phyloP scores from a whole-genome alignment of 306 rosid species.

The Fragaria nilgerrensis region DNA sequence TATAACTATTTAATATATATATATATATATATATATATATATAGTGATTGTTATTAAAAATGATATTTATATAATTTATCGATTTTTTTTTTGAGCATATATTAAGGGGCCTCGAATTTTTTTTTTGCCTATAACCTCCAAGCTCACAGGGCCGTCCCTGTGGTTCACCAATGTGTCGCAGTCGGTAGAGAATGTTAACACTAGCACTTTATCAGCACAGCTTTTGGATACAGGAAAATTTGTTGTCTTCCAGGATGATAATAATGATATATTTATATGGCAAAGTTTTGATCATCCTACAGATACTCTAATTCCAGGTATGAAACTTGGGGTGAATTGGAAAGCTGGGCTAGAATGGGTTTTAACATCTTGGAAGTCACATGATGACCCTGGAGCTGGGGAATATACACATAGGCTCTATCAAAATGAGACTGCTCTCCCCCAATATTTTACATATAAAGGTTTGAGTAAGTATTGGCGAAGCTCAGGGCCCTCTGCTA shows the following conservation, averaged over 20 bases:
- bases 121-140: too few relatives aligned
- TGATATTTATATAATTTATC: too few relatives aligned
- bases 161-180: too few relatives aligned
- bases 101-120: too few relatives aligned
- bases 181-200: neutral
- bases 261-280: constrained; percentile 1
- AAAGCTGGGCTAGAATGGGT: constrained; percentile 19
- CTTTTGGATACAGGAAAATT: constrained; percentile 26
- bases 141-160: too few relatives aligned
- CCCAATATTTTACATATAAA: neutral
- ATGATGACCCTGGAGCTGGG: constrained; percentile 1
- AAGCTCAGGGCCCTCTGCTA: neutral
- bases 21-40: too few relatives aligned
- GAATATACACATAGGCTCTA: neutral
- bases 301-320: constrained; percentile 27
- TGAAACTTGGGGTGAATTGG: constrained; percentile 12
- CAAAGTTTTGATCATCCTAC: neutral
- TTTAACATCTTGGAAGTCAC: neutral
- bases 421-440: neutral
- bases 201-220: constrained; percentile 5
- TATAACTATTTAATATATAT: too few relatives aligned
- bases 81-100: too few relatives aligned
- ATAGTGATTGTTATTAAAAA: too few relatives aligned
- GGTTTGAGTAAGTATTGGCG: neutral
- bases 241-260: neutral